Evolutionary conservation across 2,329 filamentous ascomycete species (phyloP).

Genomic region (Thermoascus crustaceus): DNA sequence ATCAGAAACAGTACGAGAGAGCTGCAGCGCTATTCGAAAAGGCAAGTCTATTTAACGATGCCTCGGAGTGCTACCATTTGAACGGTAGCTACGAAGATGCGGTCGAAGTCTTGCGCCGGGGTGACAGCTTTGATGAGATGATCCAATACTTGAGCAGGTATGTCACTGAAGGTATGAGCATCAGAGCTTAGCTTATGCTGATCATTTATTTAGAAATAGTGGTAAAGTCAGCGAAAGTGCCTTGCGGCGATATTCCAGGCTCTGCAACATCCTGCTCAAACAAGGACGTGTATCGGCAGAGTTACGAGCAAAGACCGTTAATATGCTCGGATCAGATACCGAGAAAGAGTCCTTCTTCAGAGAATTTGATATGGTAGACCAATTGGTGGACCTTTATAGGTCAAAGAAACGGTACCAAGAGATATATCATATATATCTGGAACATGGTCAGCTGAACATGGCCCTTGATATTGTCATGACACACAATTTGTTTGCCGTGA

Average conservation of each 20-base stretch:
- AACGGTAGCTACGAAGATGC: slow-evolving; percentile 12
- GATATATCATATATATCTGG: slow-evolving; percentile 2
- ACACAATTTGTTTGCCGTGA: not conserved
- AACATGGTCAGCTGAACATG: not conserved
- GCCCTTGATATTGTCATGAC: not conserved
- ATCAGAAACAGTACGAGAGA: slow-evolving; percentile 6
- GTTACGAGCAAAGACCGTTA: slow-evolving; percentile 10
- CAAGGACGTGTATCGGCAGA: slow-evolving; percentile 13
- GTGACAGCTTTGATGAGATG: slow-evolving; percentile 11
- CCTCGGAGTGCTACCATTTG: slow-evolving; percentile 10
- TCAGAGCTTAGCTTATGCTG: not conserved
- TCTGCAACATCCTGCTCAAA: slow-evolving; percentile 13
- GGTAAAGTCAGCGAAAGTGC: slow-evolving; percentile 3
- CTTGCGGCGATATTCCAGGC: slow-evolving; percentile 9
- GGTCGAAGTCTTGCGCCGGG: slow-evolving; percentile 11
- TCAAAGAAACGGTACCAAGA: slow-evolving; percentile 8
- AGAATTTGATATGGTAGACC: slow-evolving; percentile 13
- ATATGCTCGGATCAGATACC: slow-evolving; percentile 10
- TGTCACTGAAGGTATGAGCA: not conserved
- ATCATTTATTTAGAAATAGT: slow-evolving; percentile 5
- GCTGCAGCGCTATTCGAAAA: slow-evolving; percentile 12
- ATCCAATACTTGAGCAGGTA: slow-evolving; percentile 12
- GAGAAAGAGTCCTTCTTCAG: slow-evolving; percentile 12
- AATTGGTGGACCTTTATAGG: slow-evolving; percentile 8
- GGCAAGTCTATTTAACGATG: slow-evolving; percentile 7